These are phyloP conservation scores for Trifolium fragiferum DNA, from an alignment of 306 rosid genomes.

Conservation along the genomic window DNA sequence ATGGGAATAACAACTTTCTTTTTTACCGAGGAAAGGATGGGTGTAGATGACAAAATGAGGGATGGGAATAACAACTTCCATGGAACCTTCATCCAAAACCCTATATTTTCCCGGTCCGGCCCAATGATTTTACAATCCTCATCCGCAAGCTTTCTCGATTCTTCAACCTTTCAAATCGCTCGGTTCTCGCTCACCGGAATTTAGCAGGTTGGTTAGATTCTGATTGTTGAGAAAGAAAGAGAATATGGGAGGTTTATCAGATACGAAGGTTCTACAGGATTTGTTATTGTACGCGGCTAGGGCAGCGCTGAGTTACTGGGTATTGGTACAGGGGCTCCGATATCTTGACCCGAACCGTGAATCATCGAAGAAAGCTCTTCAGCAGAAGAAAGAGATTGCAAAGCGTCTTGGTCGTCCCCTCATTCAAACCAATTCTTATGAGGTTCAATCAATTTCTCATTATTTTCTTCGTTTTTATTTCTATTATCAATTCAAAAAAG, in stretches of 20 bases:
- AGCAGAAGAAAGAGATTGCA: slow-evolving; percentile 89
- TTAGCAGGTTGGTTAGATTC: not conserved
- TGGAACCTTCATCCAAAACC: no score
- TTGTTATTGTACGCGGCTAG: slow-evolving; percentile 84
- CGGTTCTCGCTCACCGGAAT: no score
- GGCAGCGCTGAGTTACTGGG: slow-evolving; percentile 86
- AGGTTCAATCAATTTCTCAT: slow-evolving; percentile 48
- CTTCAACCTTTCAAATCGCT: no score
- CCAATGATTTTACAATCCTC: no score
- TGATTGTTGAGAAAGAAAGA: not conserved
- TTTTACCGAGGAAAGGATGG: no score
- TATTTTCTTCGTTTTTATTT: no score
- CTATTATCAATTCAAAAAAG: not conserved
- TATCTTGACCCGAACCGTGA: slow-evolving; percentile 97
- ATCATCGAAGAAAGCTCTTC: slow-evolving; percentile 78
- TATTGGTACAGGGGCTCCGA: slow-evolving; percentile 72
- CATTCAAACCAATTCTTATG: slow-evolving; percentile 81
- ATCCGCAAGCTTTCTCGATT: no score
- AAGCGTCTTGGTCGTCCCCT: slow-evolving; percentile 97
- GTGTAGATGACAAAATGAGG: no score
- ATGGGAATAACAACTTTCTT: no score
- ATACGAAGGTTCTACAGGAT: slow-evolving; percentile 80
- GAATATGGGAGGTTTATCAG: slow-evolving; percentile 62
- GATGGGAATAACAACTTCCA: no score
- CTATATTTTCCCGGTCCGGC: no score